A percentile compares a stretch with the other conserved stretches of the same genome.
Evolutionary conservation across 163 green algal species (phyloP).

Genomic region (Scenedesmus sp.): DNA sequence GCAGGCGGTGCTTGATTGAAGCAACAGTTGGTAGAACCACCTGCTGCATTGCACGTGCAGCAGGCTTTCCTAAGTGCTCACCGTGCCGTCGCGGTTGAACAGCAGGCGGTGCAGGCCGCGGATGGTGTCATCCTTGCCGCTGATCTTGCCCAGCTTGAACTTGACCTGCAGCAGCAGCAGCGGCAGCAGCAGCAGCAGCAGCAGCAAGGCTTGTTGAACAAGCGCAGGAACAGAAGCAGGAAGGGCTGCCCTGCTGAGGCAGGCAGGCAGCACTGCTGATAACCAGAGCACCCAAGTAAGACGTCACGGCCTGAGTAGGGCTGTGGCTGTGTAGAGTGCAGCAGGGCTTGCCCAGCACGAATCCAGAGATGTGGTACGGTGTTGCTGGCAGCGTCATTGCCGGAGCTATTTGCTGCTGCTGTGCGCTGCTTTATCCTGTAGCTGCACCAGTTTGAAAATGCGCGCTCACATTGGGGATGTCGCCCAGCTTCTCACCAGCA

Average conservation of each 20-base stretch:
- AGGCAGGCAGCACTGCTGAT: not conserved
- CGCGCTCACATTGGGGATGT: constrained; percentile 62
- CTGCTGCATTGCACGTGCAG: too few relatives aligned
- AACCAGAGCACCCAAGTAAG: too few relatives aligned
- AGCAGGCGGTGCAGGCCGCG: constrained; percentile 56
- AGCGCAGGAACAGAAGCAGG: not conserved
- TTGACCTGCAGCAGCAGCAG: constrained; percentile 54
- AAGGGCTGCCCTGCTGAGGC: not conserved
- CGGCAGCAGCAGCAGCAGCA: not conserved
- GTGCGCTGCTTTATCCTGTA: not conserved
- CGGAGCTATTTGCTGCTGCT: not conserved
- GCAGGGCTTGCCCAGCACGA: too few relatives aligned
- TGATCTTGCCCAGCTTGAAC: constrained; percentile 67
- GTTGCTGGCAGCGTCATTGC: not conserved
- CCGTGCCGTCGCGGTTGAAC: constrained; percentile 61
- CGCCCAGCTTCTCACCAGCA: constrained; percentile 61
- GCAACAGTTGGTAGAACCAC: too few relatives aligned
- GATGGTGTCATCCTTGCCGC: constrained; percentile 59
- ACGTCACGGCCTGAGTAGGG: too few relatives aligned
- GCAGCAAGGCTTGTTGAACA: not conserved
- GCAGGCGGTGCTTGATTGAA: too few relatives aligned
- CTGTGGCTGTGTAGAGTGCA: too few relatives aligned
- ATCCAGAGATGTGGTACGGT: too few relatives aligned
- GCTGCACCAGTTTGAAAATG: not conserved
- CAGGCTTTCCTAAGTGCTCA: constrained; percentile 13